Evolutionary conservation across 1,139 yeast species (phyloP).

Genomic region (Yamadazyma triangularis): DNA sequence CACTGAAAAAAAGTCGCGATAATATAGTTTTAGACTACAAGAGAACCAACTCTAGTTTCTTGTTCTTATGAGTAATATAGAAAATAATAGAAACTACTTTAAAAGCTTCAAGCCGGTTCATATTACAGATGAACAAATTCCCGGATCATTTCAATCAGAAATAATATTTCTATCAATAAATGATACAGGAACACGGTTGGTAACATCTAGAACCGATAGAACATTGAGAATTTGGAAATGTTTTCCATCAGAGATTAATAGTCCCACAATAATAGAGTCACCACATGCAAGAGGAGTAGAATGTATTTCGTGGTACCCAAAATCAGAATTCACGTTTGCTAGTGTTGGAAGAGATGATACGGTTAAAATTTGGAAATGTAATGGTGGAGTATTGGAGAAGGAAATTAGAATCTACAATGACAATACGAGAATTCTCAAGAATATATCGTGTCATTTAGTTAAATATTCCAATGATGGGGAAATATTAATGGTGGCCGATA

Average conservation of each 20-base stretch:
- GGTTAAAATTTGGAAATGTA: slow-evolving; percentile 55
- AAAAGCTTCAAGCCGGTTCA: slow-evolving; percentile 17
- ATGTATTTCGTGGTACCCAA: slow-evolving; percentile 59
- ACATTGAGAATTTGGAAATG: slow-evolving; percentile 43
- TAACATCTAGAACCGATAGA: slow-evolving; percentile 43
- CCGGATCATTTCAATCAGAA: slow-evolving; percentile 26
- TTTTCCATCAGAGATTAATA: slow-evolving; percentile 22
- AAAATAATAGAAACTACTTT: slow-evolving; percentile 14
- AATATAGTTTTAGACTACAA: no score
- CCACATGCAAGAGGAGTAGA: slow-evolving; percentile 48
- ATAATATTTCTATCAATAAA: slow-evolving; percentile 31
- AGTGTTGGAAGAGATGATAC: slow-evolving; percentile 55
- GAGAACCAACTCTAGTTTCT: no score
- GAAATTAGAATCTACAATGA: slow-evolving; percentile 23
- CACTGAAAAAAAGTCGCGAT: no score
- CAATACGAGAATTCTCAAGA: slow-evolving; percentile 4
- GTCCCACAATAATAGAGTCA: slow-evolving; percentile 35
- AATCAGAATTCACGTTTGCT: slow-evolving; percentile 47
- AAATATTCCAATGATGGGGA: slow-evolving; percentile 53
- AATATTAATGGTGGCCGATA: slow-evolving; percentile 45
- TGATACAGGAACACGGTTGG: slow-evolving; percentile 39
- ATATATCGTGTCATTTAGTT: slow-evolving; percentile 24
- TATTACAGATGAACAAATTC: slow-evolving; percentile 24
- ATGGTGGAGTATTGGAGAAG: slow-evolving; percentile 31
- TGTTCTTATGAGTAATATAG: slow-evolving; percentile 1